Percentiles rank a stretch among this genome's conserved stretches.
Conservation (phyloP, 2,329 filamentous ascomycete species). For the Ceratocystis colombiana region DNA sequence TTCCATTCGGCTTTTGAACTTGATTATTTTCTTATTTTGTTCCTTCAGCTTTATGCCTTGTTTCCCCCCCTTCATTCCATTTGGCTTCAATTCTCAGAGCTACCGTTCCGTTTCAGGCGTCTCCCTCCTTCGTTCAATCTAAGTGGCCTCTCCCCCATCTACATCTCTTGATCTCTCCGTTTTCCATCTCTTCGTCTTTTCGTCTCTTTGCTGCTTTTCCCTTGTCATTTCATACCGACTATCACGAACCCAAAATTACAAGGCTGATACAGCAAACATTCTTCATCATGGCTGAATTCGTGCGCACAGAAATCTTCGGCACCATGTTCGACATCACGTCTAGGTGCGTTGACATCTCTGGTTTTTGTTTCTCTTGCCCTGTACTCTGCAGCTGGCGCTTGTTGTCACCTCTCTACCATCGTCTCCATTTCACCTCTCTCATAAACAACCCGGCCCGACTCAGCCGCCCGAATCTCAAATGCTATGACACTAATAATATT, state of each 20-base stretch:
- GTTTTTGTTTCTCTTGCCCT: background rate
- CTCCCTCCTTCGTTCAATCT: too few relatives aligned
- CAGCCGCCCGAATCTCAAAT: background rate
- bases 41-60: background rate
- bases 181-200: background rate
- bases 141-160: background rate
- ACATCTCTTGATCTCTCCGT: background rate
- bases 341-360: slow-evolving; percentile 48
- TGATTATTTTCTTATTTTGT: background rate
- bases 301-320: slow-evolving; percentile 97
- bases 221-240: slow-evolving; percentile 8
- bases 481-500: background rate
- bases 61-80: background rate
- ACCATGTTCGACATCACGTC: slow-evolving; percentile 99
- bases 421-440: background rate
- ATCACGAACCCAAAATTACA: slow-evolving; percentile 22
- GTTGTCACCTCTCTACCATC: too few relatives aligned
- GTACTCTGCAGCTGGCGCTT: background rate
- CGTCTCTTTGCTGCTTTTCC: slow-evolving; percentile 22
- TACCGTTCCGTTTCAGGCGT: background rate
- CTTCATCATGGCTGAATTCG: slow-evolving; percentile 90
- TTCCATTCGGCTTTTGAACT: background rate
- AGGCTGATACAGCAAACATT: slow-evolving; percentile 23
- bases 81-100: too few relatives aligned
- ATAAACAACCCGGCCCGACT: too few relatives aligned